A percentile compares a stretch with the other conserved stretches of the same genome.
Evolutionary conservation across 495 filamentous ascomycete genomes (phyloP).

Genomic region (Pyrenula massariospora): DNA sequence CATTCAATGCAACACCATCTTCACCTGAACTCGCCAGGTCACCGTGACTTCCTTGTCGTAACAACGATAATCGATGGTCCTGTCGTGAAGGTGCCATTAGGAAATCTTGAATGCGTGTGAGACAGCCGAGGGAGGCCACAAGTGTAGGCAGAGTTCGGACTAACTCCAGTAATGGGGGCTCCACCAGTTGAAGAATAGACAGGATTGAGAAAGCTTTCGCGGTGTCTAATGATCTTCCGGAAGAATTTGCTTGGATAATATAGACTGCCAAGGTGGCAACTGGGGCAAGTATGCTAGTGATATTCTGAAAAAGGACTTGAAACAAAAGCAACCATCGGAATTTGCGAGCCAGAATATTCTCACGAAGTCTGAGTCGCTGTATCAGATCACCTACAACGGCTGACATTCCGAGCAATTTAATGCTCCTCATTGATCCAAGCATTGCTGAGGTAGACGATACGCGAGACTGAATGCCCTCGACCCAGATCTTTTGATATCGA

Average conservation of each 20-base stretch:
- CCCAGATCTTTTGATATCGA: conserved; percentile 28
- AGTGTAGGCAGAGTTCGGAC: conserved; percentile 44
- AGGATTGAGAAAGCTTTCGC: conserved; percentile 45
- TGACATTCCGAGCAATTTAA: conserved; percentile 22
- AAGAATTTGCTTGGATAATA: conserved; percentile 34
- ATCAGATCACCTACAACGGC: conserved; percentile 26
- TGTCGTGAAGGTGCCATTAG: too few species aligned
- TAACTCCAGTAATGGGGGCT: conserved; percentile 40
- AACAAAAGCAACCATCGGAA: conserved; percentile 1
- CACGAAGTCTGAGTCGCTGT: conserved; percentile 28
- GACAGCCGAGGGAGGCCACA: conserved; percentile 41
- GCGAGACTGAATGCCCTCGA: conserved; percentile 28
- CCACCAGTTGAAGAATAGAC: conserved; percentile 47
- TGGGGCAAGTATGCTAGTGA: conserved; percentile 37
- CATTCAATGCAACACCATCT: too few species aligned
- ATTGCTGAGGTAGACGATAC: conserved; percentile 18
- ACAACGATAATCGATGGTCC: too few species aligned
- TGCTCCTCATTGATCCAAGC: conserved; percentile 20
- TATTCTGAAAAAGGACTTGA: conserved; percentile 21
- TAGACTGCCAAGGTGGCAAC: conserved; percentile 39
- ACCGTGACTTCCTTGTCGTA: conserved; percentile 24
- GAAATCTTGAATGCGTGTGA: conserved; percentile 47
- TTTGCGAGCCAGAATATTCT: conserved; percentile 16
- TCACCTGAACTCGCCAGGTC: too few species aligned
- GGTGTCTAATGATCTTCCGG: conserved; percentile 34